phyloP scores from a whole-genome alignment of 805 yeast genomes.

The Yarrowia divulgata region DNA sequence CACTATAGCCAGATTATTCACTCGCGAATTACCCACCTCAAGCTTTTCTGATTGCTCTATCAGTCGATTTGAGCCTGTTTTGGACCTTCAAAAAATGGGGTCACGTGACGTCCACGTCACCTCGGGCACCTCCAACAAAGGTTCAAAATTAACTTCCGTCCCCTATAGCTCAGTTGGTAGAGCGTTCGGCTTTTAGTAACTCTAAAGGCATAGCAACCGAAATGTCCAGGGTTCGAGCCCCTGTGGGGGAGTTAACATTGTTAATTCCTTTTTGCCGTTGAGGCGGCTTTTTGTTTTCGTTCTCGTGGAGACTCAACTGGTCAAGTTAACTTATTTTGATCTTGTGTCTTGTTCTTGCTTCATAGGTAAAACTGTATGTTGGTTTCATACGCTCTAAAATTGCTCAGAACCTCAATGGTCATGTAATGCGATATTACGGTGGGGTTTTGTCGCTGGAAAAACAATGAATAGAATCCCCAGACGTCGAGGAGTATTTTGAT shows the following conservation, averaged over 20 bases:
- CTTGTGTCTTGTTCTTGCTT: too few species aligned
- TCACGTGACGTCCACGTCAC: slow-evolving; percentile 1
- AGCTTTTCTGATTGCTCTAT: neutral
- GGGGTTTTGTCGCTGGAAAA: neutral
- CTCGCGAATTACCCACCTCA: neutral
- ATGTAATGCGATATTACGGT: neutral
- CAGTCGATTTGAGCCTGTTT: neutral
- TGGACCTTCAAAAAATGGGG: neutral
- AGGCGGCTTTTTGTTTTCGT: too few species aligned
- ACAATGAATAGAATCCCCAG: neutral
- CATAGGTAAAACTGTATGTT: too few species aligned
- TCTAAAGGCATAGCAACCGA: slow-evolving; percentile 51
- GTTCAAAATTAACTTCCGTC: neutral
- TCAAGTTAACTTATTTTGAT: too few species aligned
- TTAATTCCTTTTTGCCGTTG: neutral
- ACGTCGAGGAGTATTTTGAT: neutral
- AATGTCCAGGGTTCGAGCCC: slow-evolving; percentile 71
- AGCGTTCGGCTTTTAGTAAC: slow-evolving; percentile 40
- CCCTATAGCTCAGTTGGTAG: slow-evolving; percentile 40
- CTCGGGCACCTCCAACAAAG: neutral
- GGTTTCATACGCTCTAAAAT: too few species aligned
- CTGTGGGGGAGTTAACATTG: slow-evolving; percentile 56
- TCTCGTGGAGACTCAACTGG: too few species aligned
- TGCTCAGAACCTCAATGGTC: neutral
- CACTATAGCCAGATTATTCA: neutral